Conservation (phyloP, 1,284 basidiomycete genomes). For the Pseudozyma pruni region DNA sequence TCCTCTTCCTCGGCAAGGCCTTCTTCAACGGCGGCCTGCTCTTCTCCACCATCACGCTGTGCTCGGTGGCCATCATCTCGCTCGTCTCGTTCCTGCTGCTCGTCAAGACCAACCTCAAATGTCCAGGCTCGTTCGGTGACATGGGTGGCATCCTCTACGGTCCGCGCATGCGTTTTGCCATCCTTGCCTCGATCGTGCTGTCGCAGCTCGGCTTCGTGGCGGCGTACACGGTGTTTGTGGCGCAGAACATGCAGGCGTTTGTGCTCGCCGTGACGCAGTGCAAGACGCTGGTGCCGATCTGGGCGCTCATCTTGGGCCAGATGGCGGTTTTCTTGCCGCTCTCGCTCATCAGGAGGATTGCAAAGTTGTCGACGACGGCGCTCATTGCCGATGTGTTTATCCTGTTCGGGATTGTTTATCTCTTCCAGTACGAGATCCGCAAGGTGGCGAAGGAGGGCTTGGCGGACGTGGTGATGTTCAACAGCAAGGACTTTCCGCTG, state of each 20-base stretch:
- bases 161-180: slow-evolving; percentile 87
- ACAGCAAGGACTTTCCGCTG: slow-evolving; percentile 85
- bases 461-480: slow-evolving; percentile 87
- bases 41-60: slow-evolving; percentile 84
- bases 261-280: slow-evolving; percentile 86
- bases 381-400: slow-evolving; percentile 96
- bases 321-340: slow-evolving; percentile 77
- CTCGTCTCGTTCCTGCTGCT: slow-evolving; percentile 94
- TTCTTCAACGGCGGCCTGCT: slow-evolving; percentile 95
- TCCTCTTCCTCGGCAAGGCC: slow-evolving; percentile 95
- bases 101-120: slow-evolving; percentile 85
- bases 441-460: slow-evolving; percentile 54
- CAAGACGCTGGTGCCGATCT: slow-evolving; percentile 76
- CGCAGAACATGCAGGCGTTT: slow-evolving; percentile 85
- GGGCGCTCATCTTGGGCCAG: slow-evolving; percentile 85
- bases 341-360: slow-evolving; percentile 61
- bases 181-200: slow-evolving; percentile 85
- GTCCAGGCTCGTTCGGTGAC: slow-evolving; percentile 94
- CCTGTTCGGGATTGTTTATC: slow-evolving; percentile 76
- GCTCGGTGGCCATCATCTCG: slow-evolving; percentile 85
- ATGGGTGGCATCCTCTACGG: slow-evolving; percentile 94
- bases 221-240: slow-evolving; percentile 96
- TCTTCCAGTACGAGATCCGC: slow-evolving; percentile 64
- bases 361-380: slow-evolving; percentile 88
- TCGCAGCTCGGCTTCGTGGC: slow-evolving; percentile 89